phyloP scores from a whole-genome alignment of 2,329 filamentous ascomycete species.

The Domatiomyces globalis region DNA sequence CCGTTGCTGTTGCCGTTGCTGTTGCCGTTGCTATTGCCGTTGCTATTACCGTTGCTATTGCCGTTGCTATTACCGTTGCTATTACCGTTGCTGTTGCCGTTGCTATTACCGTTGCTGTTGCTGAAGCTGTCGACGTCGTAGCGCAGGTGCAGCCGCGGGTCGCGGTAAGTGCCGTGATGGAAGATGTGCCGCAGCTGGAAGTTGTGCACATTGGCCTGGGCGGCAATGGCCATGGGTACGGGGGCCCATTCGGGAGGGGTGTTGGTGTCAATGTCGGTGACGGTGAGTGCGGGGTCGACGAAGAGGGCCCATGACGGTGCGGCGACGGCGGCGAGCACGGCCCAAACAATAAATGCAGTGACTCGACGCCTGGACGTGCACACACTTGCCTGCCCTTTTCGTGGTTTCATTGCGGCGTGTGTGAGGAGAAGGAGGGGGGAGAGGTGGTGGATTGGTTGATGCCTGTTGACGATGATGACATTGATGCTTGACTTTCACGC shows the following conservation, averaged over 20 bases:
- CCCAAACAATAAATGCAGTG: constrained; percentile 49
- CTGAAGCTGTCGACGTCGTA: constrained; percentile 47
- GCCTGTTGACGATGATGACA: constrained; percentile 1
- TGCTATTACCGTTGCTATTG: background rate
- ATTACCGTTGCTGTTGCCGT: constrained; percentile 39
- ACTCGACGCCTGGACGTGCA: constrained; percentile 49
- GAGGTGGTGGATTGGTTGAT: constrained; percentile 1
- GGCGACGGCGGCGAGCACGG: constrained; percentile 47
- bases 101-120: constrained; percentile 38
- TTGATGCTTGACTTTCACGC: too few species aligned
- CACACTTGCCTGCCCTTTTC: constrained; percentile 5
- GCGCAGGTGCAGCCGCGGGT: constrained; percentile 63
- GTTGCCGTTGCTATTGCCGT: constrained; percentile 25
- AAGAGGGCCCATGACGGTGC: background rate
- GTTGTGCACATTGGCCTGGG: constrained; percentile 9
- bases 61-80: constrained; percentile 20
- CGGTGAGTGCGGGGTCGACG: constrained; percentile 2
- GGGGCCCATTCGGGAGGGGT: constrained; percentile 10
- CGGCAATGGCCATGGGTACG: constrained; percentile 8
- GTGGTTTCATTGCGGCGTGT: constrained; percentile 10
- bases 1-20: constrained; percentile 40
- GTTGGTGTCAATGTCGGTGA: constrained; percentile 9
- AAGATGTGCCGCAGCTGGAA: constrained; percentile 70
- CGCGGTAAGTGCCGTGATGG: constrained; percentile 71
- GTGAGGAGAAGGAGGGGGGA: constrained; percentile 1